Evolutionary conservation across 129 eudicot species (phyloP).

Genomic region (Flaveria ramosissima): DNA sequence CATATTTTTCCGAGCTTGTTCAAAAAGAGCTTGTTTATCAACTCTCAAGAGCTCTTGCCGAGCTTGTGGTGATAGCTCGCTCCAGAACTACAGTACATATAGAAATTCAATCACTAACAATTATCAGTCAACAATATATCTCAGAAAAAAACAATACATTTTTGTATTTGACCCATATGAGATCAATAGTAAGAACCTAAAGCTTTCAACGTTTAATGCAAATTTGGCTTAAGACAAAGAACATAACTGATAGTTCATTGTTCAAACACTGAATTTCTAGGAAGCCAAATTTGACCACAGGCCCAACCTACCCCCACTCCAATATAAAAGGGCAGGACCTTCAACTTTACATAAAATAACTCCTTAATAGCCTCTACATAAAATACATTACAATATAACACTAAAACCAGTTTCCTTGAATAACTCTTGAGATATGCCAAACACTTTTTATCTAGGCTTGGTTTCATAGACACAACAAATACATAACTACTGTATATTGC

Average conservation of each 20-base stretch:
- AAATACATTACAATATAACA: conserved; percentile 3
- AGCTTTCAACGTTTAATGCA: conserved; percentile 3
- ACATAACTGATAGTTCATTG: not conserved
- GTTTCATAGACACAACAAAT: conserved; percentile 5
- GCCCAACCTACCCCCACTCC: conserved; percentile 19
- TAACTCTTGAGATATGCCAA: conserved; percentile 5
- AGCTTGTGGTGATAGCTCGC: conserved; percentile 77
- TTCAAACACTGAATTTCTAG: conserved; percentile 17
- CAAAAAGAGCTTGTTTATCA: conserved; percentile 89
- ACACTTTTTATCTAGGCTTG: conserved; percentile 4
- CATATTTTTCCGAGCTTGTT: conserved; percentile 94
- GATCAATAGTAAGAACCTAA: conserved; percentile 4
- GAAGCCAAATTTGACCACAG: not conserved
- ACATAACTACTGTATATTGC: not conserved
- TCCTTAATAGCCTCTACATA: not conserved
- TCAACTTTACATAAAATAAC: not conserved
- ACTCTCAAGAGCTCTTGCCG: conserved; percentile 78
- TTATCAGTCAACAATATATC: conserved; percentile 18
- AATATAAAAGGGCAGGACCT: not conserved
- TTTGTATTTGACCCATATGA: conserved; percentile 2
- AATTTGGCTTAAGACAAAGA: not conserved
- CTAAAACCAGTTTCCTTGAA: not conserved
- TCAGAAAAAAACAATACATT: not conserved
- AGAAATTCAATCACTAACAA: conserved; percentile 26
- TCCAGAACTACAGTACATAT: conserved; percentile 80